A percentile compares a stretch with the other conserved stretches of the same genome.
Evolutionary conservation across 2,329 filamentous ascomycete genomes (phyloP).

Genomic region (Talaromyces verruculosus): DNA sequence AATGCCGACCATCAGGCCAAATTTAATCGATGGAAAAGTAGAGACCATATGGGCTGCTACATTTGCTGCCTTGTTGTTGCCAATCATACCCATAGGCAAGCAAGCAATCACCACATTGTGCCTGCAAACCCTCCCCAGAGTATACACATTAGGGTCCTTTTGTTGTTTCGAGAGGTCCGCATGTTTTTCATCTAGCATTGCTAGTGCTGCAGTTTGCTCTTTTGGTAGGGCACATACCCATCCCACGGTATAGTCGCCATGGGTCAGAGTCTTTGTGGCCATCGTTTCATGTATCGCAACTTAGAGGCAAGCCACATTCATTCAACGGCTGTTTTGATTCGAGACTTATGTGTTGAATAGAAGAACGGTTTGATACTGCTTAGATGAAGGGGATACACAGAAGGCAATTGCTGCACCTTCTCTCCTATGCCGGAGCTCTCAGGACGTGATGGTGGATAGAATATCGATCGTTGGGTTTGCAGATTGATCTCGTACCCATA

Average conservation of each 20-base stretch:
- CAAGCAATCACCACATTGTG: conserved; percentile 31
- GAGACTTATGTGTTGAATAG: background rate
- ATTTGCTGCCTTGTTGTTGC: conserved; percentile 30
- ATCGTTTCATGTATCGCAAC: background rate
- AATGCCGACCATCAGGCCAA: conserved; percentile 47
- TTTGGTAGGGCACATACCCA: background rate
- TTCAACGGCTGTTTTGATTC: background rate
- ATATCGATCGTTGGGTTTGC: background rate
- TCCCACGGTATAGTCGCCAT: background rate
- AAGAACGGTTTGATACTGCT: background rate
- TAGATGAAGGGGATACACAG: background rate
- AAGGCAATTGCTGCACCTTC: background rate
- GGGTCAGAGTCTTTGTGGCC: background rate
- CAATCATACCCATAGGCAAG: conserved; percentile 30
- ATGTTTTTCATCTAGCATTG: conserved; percentile 23
- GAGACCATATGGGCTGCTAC: conserved; percentile 32
- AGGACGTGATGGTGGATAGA: background rate
- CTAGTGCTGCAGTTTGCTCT: background rate
- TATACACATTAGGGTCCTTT: conserved; percentile 29
- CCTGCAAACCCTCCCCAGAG: conserved; percentile 24
- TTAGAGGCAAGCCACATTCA: background rate
- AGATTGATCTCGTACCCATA: background rate
- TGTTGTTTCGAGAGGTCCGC: conserved; percentile 4
- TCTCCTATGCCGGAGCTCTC: background rate
- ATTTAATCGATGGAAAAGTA: conserved; percentile 29